Conservation (phyloP, 495 filamentous ascomycete genomes). For the Paragyromitra xinjiangensis region DNA sequence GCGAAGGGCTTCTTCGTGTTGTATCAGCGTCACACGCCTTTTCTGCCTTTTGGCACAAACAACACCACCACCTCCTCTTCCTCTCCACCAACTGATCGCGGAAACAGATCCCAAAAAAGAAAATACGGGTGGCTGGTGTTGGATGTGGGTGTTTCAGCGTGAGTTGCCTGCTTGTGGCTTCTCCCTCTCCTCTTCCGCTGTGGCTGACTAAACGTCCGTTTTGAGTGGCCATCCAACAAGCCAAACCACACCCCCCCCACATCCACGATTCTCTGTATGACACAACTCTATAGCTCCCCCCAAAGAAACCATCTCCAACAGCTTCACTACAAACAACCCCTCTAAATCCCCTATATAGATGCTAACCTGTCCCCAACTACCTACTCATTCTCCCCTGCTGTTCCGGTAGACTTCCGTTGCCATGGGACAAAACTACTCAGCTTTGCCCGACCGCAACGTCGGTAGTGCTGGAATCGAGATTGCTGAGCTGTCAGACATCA, state of each 20-base stretch:
- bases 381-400: conserved; percentile 18
- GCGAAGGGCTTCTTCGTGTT: not conserved
- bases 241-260: conserved; percentile 6
- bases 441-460: conserved; percentile 72
- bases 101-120: conserved; percentile 14
- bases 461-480: conserved; percentile 93
- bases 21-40: conserved; percentile 7
- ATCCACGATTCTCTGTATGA: conserved; percentile 22
- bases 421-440: conserved; percentile 98
- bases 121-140: conserved; percentile 12
- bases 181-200: not conserved
- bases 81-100: not conserved
- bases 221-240: not conserved
- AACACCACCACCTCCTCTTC: not conserved
- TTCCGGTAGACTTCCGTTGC: conserved; percentile 40
- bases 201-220: conserved; percentile 15
- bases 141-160: not conserved
- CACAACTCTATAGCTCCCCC: conserved; percentile 32
- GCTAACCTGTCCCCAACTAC: conserved; percentile 23
- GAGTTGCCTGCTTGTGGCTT: conserved; percentile 11
- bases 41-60: conserved; percentile 2
- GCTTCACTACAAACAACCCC: conserved; percentile 19
- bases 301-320: not conserved
- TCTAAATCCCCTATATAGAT: conserved; percentile 42
- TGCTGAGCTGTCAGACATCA: conserved; percentile 85